phyloP scores from a whole-genome alignment of 352 stramenopile genomes.

The Phytophthora agathidicida region DNA sequence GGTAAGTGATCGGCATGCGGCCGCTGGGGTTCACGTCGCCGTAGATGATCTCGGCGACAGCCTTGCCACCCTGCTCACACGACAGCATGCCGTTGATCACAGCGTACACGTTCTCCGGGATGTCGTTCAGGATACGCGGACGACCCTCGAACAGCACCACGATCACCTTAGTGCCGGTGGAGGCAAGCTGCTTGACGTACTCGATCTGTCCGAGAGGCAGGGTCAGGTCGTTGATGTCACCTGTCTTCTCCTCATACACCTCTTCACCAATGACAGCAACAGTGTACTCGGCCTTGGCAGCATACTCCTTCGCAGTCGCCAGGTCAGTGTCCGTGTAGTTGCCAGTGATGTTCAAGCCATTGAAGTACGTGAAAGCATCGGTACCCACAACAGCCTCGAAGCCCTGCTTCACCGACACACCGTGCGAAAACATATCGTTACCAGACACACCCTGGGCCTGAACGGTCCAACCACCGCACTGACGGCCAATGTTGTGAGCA shows the following conservation, averaged over 20 bases:
- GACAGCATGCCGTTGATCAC: conserved; percentile 72
- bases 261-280: conserved; percentile 72
- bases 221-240: conserved; percentile 72
- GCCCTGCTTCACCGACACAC: conserved; percentile 48
- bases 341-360: conserved; percentile 46
- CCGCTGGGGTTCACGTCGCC: conserved; percentile 31
- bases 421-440: conserved; percentile 50
- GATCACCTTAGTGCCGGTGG: conserved; percentile 65
- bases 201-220: conserved; percentile 26
- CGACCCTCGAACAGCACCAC: conserved; percentile 70
- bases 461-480: conserved; percentile 71
- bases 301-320: conserved; percentile 48
- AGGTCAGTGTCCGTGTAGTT: conserved; percentile 42
- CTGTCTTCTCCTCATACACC: conserved; percentile 73
- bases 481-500: conserved; percentile 50
- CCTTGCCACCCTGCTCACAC: conserved; percentile 65
- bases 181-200: conserved; percentile 64
- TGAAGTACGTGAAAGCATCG: conserved; percentile 44
- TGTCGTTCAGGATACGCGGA: conserved; percentile 56
- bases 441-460: conserved; percentile 69
- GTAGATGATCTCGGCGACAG: conserved; percentile 80
- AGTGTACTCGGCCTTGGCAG: conserved; percentile 42
- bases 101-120: conserved; percentile 49
- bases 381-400: conserved; percentile 28
- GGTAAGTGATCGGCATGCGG: not conserved